Evolutionary conservation across 768 basidiomycete genomes (phyloP).

Genomic region (Pholiota molesta): DNA sequence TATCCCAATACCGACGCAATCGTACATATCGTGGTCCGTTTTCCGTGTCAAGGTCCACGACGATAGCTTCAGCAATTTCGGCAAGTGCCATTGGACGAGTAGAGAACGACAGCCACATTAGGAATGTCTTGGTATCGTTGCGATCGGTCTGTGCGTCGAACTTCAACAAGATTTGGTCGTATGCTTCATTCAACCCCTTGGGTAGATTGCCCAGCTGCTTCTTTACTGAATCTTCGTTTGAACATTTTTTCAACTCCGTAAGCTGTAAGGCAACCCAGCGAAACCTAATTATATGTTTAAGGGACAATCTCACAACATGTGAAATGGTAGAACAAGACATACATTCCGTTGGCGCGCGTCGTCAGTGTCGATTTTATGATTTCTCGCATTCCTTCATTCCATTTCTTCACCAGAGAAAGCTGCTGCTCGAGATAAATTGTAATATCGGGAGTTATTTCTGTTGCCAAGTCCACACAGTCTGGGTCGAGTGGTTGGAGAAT

Average conservation of each 20-base stretch:
- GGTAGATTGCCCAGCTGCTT: background rate
- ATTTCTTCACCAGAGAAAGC: background rate
- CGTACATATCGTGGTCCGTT: background rate
- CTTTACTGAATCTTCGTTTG: background rate
- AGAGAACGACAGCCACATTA: background rate
- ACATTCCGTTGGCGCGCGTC: background rate
- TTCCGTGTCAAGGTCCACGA: background rate
- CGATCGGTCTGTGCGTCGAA: background rate
- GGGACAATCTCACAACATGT: background rate
- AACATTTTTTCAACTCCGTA: background rate
- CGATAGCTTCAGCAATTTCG: background rate
- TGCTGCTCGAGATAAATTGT: background rate
- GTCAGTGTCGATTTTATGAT: background rate
- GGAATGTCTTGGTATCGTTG: background rate
- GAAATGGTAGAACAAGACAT: background rate
- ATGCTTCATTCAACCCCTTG: background rate
- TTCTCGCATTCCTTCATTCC: background rate
- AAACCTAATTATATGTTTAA: background rate
- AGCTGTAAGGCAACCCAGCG: background rate
- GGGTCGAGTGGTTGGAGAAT: background rate
- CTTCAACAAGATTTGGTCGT: background rate
- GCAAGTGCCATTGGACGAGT: background rate
- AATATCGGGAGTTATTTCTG: background rate
- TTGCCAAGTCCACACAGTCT: background rate
- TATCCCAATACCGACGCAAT: background rate